A percentile compares a stretch with the other conserved stretches of the same genome.
These are phyloP conservation scores for Calvatia gigantea DNA, from an alignment of 768 basidiomycete genomes.

Conservation along the genomic window DNA sequence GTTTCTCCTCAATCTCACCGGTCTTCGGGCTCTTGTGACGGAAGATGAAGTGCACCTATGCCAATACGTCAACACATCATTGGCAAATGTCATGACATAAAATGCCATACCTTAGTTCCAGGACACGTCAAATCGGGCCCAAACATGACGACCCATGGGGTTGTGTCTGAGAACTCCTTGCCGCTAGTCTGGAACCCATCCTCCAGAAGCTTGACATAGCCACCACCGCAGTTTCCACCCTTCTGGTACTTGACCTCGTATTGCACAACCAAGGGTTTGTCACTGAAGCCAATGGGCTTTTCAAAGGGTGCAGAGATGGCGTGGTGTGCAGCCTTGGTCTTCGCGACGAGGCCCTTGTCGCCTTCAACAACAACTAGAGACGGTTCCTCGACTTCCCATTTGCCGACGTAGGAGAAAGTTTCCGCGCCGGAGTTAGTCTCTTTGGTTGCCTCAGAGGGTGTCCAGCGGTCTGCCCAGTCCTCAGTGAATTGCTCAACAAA, in stretches of 20 bases:
- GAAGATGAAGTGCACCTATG: slow-evolving; percentile 97
- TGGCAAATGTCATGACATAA: not conserved
- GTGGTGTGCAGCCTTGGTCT: slow-evolving; percentile 96
- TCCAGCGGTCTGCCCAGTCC: slow-evolving; percentile 91
- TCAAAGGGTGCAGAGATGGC: slow-evolving; percentile 94
- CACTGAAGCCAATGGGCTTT: slow-evolving; percentile 72
- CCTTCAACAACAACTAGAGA: slow-evolving; percentile 71
- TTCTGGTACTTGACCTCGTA: slow-evolving; percentile 99
- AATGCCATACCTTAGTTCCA: slow-evolving; percentile 70
- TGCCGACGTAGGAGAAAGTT: slow-evolving; percentile 95
- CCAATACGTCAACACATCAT: not conserved
- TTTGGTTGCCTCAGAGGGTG: slow-evolving; percentile 95
- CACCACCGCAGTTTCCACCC: slow-evolving; percentile 98
- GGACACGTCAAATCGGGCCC: slow-evolving; percentile 95
- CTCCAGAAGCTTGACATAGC: slow-evolving; percentile 94
- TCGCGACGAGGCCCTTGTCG: slow-evolving; percentile 90
- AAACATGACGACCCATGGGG: slow-evolving; percentile 96
- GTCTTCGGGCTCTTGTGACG: slow-evolving; percentile 93
- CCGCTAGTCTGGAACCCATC: slow-evolving; percentile 92
- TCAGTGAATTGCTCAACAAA: slow-evolving; percentile 97
- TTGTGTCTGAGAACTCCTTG: slow-evolving; percentile 91
- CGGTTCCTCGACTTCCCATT: slow-evolving; percentile 95
- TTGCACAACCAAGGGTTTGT: slow-evolving; percentile 89
- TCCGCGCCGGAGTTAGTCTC: slow-evolving; percentile 95
- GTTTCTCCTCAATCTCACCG: slow-evolving; percentile 96